Evolutionary conservation across 2,329 filamentous ascomycete species (phyloP), one percentile per base, ranked within the genome.

Genomic region (Xylaria sp.): DNA sequence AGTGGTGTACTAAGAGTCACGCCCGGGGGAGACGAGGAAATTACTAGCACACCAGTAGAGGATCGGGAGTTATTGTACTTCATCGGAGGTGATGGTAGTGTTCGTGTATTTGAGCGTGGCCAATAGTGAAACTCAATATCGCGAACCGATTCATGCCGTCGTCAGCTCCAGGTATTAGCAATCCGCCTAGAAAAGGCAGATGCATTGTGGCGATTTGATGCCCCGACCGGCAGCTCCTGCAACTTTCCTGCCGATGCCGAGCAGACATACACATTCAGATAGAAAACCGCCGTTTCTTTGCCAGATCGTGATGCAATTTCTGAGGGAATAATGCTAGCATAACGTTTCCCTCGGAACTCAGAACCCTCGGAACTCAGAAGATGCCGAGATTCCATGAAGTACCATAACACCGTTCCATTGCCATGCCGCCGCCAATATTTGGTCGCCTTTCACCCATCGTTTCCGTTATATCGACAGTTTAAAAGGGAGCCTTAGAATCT

Each of bases 1-100:
- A 97, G 92, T 79, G 95, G 95, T 2, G 93, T 97, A 49, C 75
- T 97, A 69, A 86, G 94, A 71, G 84, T 96, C 56, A 94, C 91
- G 20, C 83, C 85, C 50, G 89, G 89, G 3, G 81, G 78, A 17
- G 77, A 75, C 27, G 74, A 72, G 47, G 67, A 66, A 29, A 73
- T 59, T 51, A 68, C 58, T 10, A 74, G 75, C 31, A 69, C 59
- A 33, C 73, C 68, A 25, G 73, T 81, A 1, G 85, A 85, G 70
- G 85, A 92, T 73, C 88, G 84, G 68, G 95, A 97, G 80, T 86
- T 92, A 75, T 75, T 97, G 76, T 97, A 97, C 81, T 89, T 92
- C 75, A 88, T 97, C 33, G 87, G 89, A 60, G 88, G 89, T 10
- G 94, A 97, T 81, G 93, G 93, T 1, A 86, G 87, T 25, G 92